phyloP scores from a whole-genome alignment of 495 filamentous ascomycete genomes.

The Penicillium coprophilum region DNA sequence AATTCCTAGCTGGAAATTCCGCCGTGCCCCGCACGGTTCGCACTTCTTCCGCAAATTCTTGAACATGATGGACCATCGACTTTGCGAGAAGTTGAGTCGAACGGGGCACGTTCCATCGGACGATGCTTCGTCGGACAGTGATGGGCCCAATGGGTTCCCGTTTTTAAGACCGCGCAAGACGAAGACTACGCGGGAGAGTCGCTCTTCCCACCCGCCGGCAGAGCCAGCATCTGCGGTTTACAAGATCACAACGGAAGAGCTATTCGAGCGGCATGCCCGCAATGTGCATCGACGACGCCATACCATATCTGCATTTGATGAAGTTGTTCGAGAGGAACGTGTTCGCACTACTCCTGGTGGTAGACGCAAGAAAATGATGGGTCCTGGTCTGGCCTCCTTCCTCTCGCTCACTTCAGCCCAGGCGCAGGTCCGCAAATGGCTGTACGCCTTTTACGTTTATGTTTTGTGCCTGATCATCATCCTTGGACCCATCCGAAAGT shows the following conservation, averaged over 20 bases:
- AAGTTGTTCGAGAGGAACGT: constrained; percentile 33
- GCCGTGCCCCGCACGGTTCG: constrained; percentile 50
- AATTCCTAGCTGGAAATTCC: constrained; percentile 89
- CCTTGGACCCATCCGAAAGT: constrained; percentile 66
- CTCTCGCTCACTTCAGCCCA: constrained; percentile 78
- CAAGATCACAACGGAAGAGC: constrained; percentile 28
- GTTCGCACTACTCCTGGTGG: constrained; percentile 60
- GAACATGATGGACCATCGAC: constrained; percentile 49
- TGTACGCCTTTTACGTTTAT: constrained; percentile 81
- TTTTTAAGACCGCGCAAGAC: constrained; percentile 28
- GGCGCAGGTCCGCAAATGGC: constrained; percentile 73
- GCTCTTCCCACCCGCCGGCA: constrained; percentile 12
- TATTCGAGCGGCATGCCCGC: constrained; percentile 19
- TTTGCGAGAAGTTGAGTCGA: constrained; percentile 46
- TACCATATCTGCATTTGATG: constrained; percentile 48
- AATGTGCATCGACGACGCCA: constrained; percentile 45
- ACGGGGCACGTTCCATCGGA: constrained; percentile 29
- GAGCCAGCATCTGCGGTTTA: constrained; percentile 24
- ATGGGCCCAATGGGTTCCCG: constrained; percentile 32
- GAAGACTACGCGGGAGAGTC: constrained; percentile 29
- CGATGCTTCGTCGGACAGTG: constrained; percentile 44
- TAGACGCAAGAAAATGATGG: constrained; percentile 65
- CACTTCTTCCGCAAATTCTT: constrained; percentile 50
- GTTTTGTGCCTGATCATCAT: constrained; percentile 59
- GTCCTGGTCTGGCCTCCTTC: constrained; percentile 66